Evolutionary conservation across 208 protist genomes (phyloP), one percentile per base, ranked within the genome.

Genomic region (Phytomonas sp.): DNA sequence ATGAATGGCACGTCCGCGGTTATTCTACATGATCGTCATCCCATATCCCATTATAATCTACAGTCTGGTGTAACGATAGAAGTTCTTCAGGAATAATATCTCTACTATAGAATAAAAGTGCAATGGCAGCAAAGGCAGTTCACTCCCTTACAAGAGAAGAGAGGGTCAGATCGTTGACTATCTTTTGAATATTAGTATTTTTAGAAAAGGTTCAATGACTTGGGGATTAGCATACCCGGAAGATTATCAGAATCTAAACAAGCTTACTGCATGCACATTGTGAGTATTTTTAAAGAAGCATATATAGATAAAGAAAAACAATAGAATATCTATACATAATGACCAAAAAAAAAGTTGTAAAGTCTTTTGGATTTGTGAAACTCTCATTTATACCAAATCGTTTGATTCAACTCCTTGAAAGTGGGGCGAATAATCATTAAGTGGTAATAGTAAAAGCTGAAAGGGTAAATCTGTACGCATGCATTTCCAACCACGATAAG

Each of bases 1-100:
- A 30, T 40, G 16, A 60, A 59, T 64, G 32, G 56, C 29, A 45
- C 2, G 0, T 23, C 60, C 34, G 52, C 69, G 0, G 29, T 68
- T 16, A 72, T 70, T 52, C 67, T 95, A 73, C 70, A 86, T 67
- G 90, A 95, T 74, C 79, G 90, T 2, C 90, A 95, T 74, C 70
- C 78, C 10, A 63, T 96, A 29, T 29, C 62, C 4, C 80, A 96
- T 80, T 96, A 96, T 74, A 72, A 83, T 16, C 78, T 92, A 29
- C 70, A 85, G 73, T 71, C 79, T 33, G 84, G 81, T 19, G 83
- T 87, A 64, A 69, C 89, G 26, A 83, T 96, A 14, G 85, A 90
- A 31, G 84, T 96, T 10, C 71, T 75, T 5, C 81, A 93, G 14
- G 83, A 94, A 23, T 96, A 85, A 75, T 33, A 75, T 29, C 37